Evolutionary conservation across 805 yeast species (phyloP), one percentile per base, ranked within the genome.

Genomic region (Deakozyma indianensis): DNA sequence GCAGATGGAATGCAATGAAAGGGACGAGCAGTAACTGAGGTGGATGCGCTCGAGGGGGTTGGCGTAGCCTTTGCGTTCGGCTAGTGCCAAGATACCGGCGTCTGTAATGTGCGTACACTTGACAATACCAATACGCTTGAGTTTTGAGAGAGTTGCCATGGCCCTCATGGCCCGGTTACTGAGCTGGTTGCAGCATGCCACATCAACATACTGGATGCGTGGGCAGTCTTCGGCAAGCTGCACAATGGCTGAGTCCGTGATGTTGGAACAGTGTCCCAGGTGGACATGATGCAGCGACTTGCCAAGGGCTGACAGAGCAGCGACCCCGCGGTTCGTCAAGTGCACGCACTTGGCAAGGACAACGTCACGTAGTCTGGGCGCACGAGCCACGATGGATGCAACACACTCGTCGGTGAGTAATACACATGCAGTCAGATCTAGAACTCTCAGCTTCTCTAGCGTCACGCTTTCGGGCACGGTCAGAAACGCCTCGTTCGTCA

Each of bases 21-120:
- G 69, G 54, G 81, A 76, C 27, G 87, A 76, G 62, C 98, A 90
- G 62, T 90, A 90, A 15, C 95, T 83, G 47, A 90, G 71, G 66
- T 90, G 98, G 7, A 92, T 88, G 50, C 98, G 75, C 64, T 92
- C 97, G 45, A 90, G 67, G 40, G 92, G 78, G 59, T 83, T 94
- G 51, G 80, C 86, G 47, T 71, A 72, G 7, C 83, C 83, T 46
- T 84, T 50, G 77, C 71, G 51, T 59, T 61, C 53, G 74, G 75
- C 35, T 75, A 90, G 63, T 75, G 73, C 52, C 75, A 80, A 51
- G 73, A 67, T 60, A 1, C 97, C 96, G 42, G 74, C 77, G 61
- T 90, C 96, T 3, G 94, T 82, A 53, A 90, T 85, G 57, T 83
- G 77, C 18, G 76, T 73, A 62, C 98, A 90, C 60, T 88, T 90